Evolutionary conservation across 352 stramenopile genomes (phyloP), one percentile per base, ranked within the genome.

Genomic region (Phytophthora rubi): DNA sequence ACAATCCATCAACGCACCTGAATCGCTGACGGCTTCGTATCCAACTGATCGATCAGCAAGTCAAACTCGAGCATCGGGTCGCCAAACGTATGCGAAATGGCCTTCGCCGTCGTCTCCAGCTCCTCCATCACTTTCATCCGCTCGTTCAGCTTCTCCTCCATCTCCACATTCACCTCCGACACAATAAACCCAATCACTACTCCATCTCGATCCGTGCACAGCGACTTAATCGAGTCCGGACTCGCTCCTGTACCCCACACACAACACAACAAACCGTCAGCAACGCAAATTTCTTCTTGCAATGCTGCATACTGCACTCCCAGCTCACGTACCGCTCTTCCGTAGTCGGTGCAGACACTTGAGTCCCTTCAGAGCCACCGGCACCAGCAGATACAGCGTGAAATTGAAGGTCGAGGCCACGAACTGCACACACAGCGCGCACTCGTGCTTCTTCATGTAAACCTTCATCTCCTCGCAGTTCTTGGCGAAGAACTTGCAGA

Each of bases 401-500:
- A 92, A 94, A 68, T 90, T 93, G 78, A 89, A 96, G 7, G 86
- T 94, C 33, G 82, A 84, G 32, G 86, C 86, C 39, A 84, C 70
- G 68, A 96, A 96, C 71, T 89, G 88, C 53, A 92, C 88, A 59
- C 88, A 96, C 18, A 94, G 76, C 44, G 88, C 82, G 62, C 88
- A 94, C 69, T 90, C 84, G 75, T 96, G 82, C 65, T 92, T 90
- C 67, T 90, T 90, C 86, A 96, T 94, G 81, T 96, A 96, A 15
- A 89, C 77, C 52, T 94, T 93, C 75, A 96, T 89, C 49, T 96
- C 87, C 52, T 92, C 84, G 59, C 82, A 80, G 70, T 94, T 85
- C 66, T 95, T 95, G 42, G 86, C 85, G 35, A 92, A 85, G 71
- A 96, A 96, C 76, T 96, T 96, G 75, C 88, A 96, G 71, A 96